A percentile compares a stretch with the other conserved stretches of the same genome.
These are phyloP conservation scores for Ascomycota sp. DNA, from an alignment of 2,329 filamentous ascomycete species.

Conservation along the genomic window DNA sequence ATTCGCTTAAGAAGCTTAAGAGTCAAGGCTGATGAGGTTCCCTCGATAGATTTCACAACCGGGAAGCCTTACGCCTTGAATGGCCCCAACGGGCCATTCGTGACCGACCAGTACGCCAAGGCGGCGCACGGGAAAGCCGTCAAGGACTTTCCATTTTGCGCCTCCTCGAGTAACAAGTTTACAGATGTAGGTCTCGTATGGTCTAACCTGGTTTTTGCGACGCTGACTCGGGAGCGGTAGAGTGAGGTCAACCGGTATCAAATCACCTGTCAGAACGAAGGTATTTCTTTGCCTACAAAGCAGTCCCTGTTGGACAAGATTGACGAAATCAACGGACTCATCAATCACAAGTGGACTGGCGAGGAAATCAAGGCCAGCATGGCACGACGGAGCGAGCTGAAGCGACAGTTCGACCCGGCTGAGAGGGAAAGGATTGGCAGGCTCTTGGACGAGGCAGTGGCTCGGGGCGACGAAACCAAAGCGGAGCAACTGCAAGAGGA, in stretches of 20 bases:
- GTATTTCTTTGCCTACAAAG: slow-evolving; percentile 54
- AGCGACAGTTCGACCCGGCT: slow-evolving; percentile 42
- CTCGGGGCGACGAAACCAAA: slow-evolving; percentile 38
- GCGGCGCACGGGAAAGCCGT: slow-evolving; percentile 67
- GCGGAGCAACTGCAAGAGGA: slow-evolving; percentile 34
- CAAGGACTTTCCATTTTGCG: slow-evolving; percentile 75
- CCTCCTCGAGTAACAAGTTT: slow-evolving; percentile 68
- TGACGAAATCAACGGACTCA: slow-evolving; percentile 57
- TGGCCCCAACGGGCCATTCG: slow-evolving; percentile 54
- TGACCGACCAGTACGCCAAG: slow-evolving; percentile 69
- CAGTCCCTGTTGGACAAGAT: slow-evolving; percentile 50
- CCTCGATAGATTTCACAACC: slow-evolving; percentile 44
- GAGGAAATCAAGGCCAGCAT: slow-evolving; percentile 66
- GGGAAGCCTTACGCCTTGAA: slow-evolving; percentile 72
- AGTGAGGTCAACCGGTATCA: slow-evolving; percentile 67
- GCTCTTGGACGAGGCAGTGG: slow-evolving; percentile 44
- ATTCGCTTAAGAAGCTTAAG: not conserved
- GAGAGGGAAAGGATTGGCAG: slow-evolving; percentile 48
- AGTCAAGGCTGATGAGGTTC: not conserved
- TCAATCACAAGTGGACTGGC: slow-evolving; percentile 66
- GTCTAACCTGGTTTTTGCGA: not conserved
- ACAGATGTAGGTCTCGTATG: slow-evolving; percentile 42
- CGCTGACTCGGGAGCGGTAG: slow-evolving; percentile 19
- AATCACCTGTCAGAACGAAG: slow-evolving; percentile 51
- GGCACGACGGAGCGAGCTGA: slow-evolving; percentile 45